Evolutionary conservation across 1,139 yeast species (phyloP), one percentile per base, ranked within the genome.

Genomic region (Kodamaea suecica): DNA sequence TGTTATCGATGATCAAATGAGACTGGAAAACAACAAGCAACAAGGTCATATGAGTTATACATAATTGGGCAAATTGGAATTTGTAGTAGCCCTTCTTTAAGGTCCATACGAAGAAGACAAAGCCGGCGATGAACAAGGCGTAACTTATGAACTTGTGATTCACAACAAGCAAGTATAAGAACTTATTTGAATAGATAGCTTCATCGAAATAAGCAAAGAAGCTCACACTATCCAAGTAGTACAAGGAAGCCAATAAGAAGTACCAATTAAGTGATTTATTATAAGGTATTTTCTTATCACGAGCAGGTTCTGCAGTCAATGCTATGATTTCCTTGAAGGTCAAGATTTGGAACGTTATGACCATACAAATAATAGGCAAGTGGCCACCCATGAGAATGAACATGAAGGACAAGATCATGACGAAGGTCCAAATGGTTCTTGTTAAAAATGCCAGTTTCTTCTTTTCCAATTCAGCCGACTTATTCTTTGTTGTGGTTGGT

Each of bases 31-130:
- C 95, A 41, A 92, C 96, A 43, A 92, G 65, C 44, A 92, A 64
- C 47, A 94, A 66, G 16, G 95, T 88, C 95, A 90, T 88, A 59
- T 92, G 97, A 2, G 97, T 90, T 40, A 86, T 77, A 60, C 96
- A 87, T 50, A 92, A 76, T 54, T 94, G 96, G 17, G 94, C 87
- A 67, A 92, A 90, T 63, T 92, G 99, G 65, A 87, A 88, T 56
- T 79, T 81, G 59, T 87, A 81, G 57, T 78, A 84, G 21, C 95
- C 97, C 57, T 85, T 90, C 51, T 90, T 84, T 55, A 92, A 71
- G 36, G 95, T 84, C 52, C 84, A 78, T 39, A 92, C 97, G 58
- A 94, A 92, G 49, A 87, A 77, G 36, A 92, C 82, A 59, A 92
- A 84, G 3, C 98, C 98, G 34, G 85, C 71, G 38, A 92, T 80